phyloP scores from a whole-genome alignment of 371 early-diverging fungal genomes.

The Mucor velutinosus region DNA sequence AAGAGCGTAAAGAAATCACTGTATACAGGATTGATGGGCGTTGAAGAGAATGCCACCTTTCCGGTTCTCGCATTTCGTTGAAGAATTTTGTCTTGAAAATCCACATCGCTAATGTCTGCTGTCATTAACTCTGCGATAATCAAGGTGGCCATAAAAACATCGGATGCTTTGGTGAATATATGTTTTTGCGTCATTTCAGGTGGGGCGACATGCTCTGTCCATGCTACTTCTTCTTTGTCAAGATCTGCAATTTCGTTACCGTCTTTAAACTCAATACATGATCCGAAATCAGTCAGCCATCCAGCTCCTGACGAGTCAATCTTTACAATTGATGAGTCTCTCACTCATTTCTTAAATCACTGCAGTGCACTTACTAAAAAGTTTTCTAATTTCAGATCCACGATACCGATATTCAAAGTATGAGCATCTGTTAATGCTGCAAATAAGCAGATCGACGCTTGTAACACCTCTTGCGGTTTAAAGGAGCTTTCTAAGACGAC shows the following conservation, averaged over 20 bases:
- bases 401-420: conserved; percentile 31
- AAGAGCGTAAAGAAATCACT: conserved; percentile 13
- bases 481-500: conserved; percentile 11
- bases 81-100: conserved; percentile 22
- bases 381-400: conserved; percentile 46
- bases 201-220: conserved; percentile 42
- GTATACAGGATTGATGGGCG: conserved; percentile 13
- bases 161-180: conserved; percentile 31
- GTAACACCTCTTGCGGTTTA: conserved; percentile 29
- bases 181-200: conserved; percentile 34
- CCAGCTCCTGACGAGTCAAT: conserved; percentile 34
- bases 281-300: conserved; percentile 48
- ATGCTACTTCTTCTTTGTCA: conserved; percentile 12
- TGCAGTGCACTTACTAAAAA: conserved; percentile 21
- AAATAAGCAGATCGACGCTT: conserved; percentile 34
- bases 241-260: conserved; percentile 4
- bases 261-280: conserved; percentile 29
- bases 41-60: conserved; percentile 14
- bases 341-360: background rate
- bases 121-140: conserved; percentile 38
- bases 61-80: conserved; percentile 5
- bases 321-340: background rate
- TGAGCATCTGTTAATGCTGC: conserved; percentile 38
- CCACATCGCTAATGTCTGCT: conserved; percentile 20
- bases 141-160: conserved; percentile 41